These are phyloP conservation scores for Candida mattraensis DNA, from an alignment of 805 yeast genomes.

Conservation along the genomic window DNA sequence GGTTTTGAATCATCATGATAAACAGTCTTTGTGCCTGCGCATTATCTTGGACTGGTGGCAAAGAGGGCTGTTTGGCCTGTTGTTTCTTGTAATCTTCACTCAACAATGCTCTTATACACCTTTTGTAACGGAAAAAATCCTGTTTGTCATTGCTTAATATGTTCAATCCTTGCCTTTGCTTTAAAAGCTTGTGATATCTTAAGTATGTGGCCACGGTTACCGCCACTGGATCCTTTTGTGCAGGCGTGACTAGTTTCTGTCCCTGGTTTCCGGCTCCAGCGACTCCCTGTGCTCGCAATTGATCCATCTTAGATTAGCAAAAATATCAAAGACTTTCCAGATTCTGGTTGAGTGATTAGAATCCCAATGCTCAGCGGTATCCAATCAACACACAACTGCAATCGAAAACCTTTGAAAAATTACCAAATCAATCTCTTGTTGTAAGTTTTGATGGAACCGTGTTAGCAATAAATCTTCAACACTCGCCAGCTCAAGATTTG, in stretches of 20 bases:
- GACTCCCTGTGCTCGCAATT: no score
- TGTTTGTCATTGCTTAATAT: slow-evolving; percentile 65
- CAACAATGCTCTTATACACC: slow-evolving; percentile 75
- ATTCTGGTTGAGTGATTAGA: no score
- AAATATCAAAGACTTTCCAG: no score
- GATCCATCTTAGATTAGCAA: no score
- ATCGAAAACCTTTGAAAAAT: no score
- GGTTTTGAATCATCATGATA: slow-evolving; percentile 66
- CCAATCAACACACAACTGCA: no score
- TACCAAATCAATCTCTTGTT: no score
- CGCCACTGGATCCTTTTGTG: slow-evolving; percentile 51
- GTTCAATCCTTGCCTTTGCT: slow-evolving; percentile 70
- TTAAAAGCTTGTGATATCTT: slow-evolving; percentile 64
- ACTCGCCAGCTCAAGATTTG: no score
- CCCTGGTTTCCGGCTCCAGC: no score
- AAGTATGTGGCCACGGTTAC: slow-evolving; percentile 69
- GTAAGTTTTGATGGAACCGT: no score
- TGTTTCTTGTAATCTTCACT: slow-evolving; percentile 63
- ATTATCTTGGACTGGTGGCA: slow-evolving; percentile 45
- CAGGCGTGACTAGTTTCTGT: slow-evolving; percentile 25
- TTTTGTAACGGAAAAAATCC: slow-evolving; percentile 85
- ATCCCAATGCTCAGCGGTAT: no score
- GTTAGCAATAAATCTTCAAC: no score
- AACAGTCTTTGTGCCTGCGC: slow-evolving; percentile 63
- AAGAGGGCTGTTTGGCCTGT: slow-evolving; percentile 38